Evolutionary conservation across 345 rosid species (phyloP), one percentile per base, ranked within the genome.

Genomic region (Turritis glabra): DNA sequence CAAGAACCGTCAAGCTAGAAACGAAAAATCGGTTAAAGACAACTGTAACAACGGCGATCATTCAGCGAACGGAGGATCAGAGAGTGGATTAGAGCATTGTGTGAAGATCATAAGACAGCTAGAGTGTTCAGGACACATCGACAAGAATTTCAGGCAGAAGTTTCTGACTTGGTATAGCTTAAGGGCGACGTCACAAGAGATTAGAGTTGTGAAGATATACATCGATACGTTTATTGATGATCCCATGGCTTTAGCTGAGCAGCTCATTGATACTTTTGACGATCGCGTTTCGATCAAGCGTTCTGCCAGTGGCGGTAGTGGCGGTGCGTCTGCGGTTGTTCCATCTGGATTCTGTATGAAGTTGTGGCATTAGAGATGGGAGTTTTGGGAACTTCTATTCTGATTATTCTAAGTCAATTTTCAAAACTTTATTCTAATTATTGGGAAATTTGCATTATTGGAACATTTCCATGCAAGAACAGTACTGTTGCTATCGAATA

Each of bases 81-180:
- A 71, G 62, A 71, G 55, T 44, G 92, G 87, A 72, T 79, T 95
- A 35, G 94, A 89, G 85, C 88, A 81, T 55, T 89, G 84, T 60
- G 98, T 92, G 83, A 96, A 96, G 87, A 76, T 89, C 60, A 86
- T 96, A 69, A 84, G 98, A 74, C 85, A 91, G 88, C 74, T 96
- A 7, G 99, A 96, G 59, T 92, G 98, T 44, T 81, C 89, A 75
- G 98, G 99, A 32, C 93, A 96, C 71, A 84, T 96, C 0, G 98
- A 88, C 64, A 92, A 85, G 81, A 86, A 84, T 67, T 96, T 96
- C 67, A 80, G 99, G 77, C 97, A 92, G 87, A 96, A 96, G 80
- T 92, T 96, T 82, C 82, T 96, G 67, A 95, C 98, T 11, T 95
- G 99, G 98, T 95, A 89, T 66, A 88, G 96, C 83, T 83, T 90